Percentiles rank a stretch among this genome's conserved stretches.
Evolutionary conservation across 2,329 filamentous ascomycete genomes (phyloP).

Genomic region (Alternaria ventricosa): DNA sequence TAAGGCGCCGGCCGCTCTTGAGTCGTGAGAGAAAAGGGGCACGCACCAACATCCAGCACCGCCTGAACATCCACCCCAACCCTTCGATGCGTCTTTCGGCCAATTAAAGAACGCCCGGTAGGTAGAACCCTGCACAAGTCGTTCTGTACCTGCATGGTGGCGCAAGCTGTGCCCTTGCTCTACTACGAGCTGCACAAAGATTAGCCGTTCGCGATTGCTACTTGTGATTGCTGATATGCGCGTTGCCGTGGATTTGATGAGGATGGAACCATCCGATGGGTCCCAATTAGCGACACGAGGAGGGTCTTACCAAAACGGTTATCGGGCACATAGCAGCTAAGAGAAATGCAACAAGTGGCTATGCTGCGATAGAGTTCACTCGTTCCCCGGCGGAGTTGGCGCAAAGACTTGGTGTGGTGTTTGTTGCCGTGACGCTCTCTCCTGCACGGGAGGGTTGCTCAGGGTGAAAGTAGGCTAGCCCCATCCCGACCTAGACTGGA

Average conservation of each 20-base stretch:
- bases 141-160: conserved; percentile 32
- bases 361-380: neutral
- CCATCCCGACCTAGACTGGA: conserved; percentile 1
- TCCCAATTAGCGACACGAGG: conserved; percentile 1
- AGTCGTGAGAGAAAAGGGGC: conserved; percentile 19
- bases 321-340: neutral
- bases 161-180: conserved; percentile 21
- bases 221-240: conserved; percentile 15
- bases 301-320: neutral
- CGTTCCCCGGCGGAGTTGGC: neutral
- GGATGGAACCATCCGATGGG: neutral
- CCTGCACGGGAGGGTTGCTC: conserved; percentile 6
- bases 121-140: conserved; percentile 13
- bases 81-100: conserved; percentile 19
- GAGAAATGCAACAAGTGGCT: neutral
- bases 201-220: conserved; percentile 22
- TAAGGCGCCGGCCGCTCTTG: conserved; percentile 1
- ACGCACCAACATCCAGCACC: conserved; percentile 15
- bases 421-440: conserved; percentile 17
- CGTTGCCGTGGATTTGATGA: conserved; percentile 9
- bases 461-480: conserved; percentile 9
- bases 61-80: conserved; percentile 7
- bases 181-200: conserved; percentile 22
- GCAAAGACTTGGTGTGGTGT: conserved; percentile 7
- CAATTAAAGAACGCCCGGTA: conserved; percentile 22